A percentile compares a stretch with the other conserved stretches of the same genome.
phyloP scores from a whole-genome alignment of 768 basidiomycete genomes.

The Daedaleopsis nitida region DNA sequence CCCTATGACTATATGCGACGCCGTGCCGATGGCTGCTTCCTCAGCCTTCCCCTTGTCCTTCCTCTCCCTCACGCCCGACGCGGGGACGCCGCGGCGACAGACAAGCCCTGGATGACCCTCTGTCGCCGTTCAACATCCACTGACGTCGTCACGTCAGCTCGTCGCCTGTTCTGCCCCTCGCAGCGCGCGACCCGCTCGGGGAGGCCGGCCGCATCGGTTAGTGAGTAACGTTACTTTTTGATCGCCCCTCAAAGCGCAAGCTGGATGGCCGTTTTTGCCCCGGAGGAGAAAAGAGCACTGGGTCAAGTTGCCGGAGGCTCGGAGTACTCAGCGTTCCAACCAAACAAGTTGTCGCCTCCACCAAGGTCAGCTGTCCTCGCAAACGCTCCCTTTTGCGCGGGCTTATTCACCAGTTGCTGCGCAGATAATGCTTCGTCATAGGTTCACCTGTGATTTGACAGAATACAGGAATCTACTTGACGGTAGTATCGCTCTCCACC shows the following conservation, averaged over 20 bases:
- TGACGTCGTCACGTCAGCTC: not conserved
- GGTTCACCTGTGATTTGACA: too few species aligned
- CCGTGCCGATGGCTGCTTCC: slow-evolving; percentile 1
- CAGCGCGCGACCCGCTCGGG: not conserved
- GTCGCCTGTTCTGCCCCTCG: not conserved
- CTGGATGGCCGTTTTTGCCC: too few species aligned
- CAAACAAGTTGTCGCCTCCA: too few species aligned
- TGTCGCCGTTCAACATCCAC: not conserved
- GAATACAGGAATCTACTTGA: too few species aligned
- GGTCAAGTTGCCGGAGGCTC: too few species aligned
- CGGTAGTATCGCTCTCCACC: too few species aligned
- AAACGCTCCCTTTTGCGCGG: too few species aligned
- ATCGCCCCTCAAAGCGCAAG: not conserved
- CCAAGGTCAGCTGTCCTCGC: too few species aligned
- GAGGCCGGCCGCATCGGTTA: not conserved
- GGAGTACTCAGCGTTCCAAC: too few species aligned
- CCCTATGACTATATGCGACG: not conserved
- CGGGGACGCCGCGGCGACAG: not conserved
- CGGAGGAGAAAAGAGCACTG: too few species aligned
- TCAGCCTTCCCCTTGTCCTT: not conserved
- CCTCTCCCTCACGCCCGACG: not conserved
- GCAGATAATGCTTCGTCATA: too few species aligned
- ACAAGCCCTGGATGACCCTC: not conserved
- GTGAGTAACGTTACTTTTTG: not conserved
- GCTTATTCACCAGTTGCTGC: too few species aligned